Evolutionary conservation across 169 alveolate species (phyloP), one percentile per base, ranked within the genome.

Genomic region (Plasmodium berghei): DNA sequence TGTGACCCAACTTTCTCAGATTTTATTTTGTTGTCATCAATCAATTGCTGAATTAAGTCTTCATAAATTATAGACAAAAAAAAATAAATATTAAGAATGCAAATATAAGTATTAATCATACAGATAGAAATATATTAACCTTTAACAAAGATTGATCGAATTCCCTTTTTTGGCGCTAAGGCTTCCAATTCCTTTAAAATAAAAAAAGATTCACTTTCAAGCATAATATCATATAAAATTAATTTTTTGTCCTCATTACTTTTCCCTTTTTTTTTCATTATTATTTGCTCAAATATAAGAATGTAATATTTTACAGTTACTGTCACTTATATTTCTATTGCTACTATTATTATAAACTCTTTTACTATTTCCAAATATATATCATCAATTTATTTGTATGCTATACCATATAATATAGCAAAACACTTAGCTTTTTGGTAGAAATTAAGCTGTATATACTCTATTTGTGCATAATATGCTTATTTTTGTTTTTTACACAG

Each of bases 41-140:
- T 69, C n/a, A 90, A 49, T 49, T 72, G 91, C 28, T 90, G 90
- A 18, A 90, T 66, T 34, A 89, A 48, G 73, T 90, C 94, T 90
- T 16, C 14, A 52, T 74, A 26, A 22, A 20, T 42, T 22, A 24
- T 52, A 46, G 58, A 42, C 9, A 12, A 28, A 9, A 12, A 45
- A 58, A 20, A 9, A 24, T n/a, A 58, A 16, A 58, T 12, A 14
- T 52, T 52, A 52, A 42, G 28, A 6, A 69, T 54, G 63, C 5
- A 6, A 9, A 58, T 8, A 58, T 0, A 18, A n/a, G 6, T 58
- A 20, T 58, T 18, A n/a, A 9, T 58, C 5, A 67, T 16, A 3
- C 18, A 5, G 18, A 34, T 12, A 26, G 18, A 49, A 9, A 87
- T 85, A 9, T 71, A 3, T 55, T 85, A 63, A 90, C 94, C 92